Base-by-base conservation (phyloP, 2,329 filamentous ascomycete species). In the Pseudogymnoascus sp. region DNA sequence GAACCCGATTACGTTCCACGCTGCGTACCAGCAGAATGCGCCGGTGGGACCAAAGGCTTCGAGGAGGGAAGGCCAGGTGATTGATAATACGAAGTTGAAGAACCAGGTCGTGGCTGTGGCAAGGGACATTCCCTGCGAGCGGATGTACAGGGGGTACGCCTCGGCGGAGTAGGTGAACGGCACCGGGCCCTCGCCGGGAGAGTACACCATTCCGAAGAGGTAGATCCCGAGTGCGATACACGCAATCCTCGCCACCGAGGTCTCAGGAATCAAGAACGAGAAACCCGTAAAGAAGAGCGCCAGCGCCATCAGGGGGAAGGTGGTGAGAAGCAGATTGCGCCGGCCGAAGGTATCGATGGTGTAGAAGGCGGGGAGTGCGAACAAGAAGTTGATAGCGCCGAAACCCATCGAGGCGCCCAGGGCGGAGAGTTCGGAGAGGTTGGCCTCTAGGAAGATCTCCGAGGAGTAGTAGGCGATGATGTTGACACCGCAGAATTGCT, bases 271-370 rank as follows among this genome's bases (percentile, higher is more conserved):
- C 71, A 75, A 81, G 72, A 83, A 83, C 51, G 77, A 79, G 66
- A 82, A 82, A 1, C 81, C 81, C 0, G 81, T 81, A 63, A 81
- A 81, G 67, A 83, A 77, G 34, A 83, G 74, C 45, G 77, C 78
- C 60, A 80, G 69, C 2, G 77, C 77, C 86, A 90, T 89, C 16
- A 88, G 74, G 0, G 86, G 86, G 70, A 89, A 88, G 0, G 86
- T 89, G 1, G 79, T 79, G 4, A 89, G 77, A 1, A 89, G 79
- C 6, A 89, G 77, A 67, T 85, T 85, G 19, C 87, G 80, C 3
- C 87, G 82, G 6, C 87, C 87, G 65, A 86, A 89, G 0, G 82
- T 87, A 70, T 90, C 87, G 67, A 89, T 89, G 5, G 85, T 88
- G 71, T 84, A 86, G 57, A 88, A 76, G 3, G 85, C 85, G 0